A percentile compares a stretch with the other conserved stretches of the same genome.
These are phyloP conservation scores for Trametes pubescens DNA, from an alignment of 1,284 basidiomycete genomes.

Conservation along the genomic window DNA sequence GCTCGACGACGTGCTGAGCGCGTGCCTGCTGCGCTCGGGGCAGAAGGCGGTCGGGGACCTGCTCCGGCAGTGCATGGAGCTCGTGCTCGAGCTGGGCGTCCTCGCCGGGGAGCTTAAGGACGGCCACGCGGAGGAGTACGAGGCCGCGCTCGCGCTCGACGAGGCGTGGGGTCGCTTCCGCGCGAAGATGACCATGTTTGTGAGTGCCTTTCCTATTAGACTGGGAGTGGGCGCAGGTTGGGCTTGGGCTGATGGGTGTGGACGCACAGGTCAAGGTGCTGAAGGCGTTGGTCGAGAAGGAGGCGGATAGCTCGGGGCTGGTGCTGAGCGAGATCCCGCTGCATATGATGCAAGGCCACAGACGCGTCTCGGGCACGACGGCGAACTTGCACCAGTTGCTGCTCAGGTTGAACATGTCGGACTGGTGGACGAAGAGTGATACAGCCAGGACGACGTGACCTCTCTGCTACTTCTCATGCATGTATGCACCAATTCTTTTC, in stretches of 20 bases:
- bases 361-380: slow-evolving; percentile 38
- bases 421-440: slow-evolving; percentile 37
- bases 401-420: slow-evolving; percentile 37
- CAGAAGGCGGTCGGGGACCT: slow-evolving; percentile 75
- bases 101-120: slow-evolving; percentile 69
- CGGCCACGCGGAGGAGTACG: slow-evolving; percentile 63
- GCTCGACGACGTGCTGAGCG: slow-evolving; percentile 79
- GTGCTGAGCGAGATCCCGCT: slow-evolving; percentile 40
- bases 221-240: background rate
- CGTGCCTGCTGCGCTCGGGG: slow-evolving; percentile 78
- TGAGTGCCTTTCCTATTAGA: slow-evolving; percentile 24
- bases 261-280: slow-evolving; percentile 43
- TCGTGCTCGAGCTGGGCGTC: slow-evolving; percentile 76
- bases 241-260: background rate
- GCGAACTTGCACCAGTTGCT: slow-evolving; percentile 42
- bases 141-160: slow-evolving; percentile 62
- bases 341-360: slow-evolving; percentile 33
- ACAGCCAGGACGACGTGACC: background rate
- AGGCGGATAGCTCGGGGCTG: slow-evolving; percentile 38
- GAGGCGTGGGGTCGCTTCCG: slow-evolving; percentile 64
- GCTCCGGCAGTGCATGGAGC: slow-evolving; percentile 69
- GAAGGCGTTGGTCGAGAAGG: slow-evolving; percentile 43
- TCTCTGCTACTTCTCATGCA: background rate
- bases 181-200: slow-evolving; percentile 47
- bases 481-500: background rate